These are phyloP conservation scores for Eimeria maxima DNA, from an alignment of 169 alveolate species.

Conservation along the genomic window DNA sequence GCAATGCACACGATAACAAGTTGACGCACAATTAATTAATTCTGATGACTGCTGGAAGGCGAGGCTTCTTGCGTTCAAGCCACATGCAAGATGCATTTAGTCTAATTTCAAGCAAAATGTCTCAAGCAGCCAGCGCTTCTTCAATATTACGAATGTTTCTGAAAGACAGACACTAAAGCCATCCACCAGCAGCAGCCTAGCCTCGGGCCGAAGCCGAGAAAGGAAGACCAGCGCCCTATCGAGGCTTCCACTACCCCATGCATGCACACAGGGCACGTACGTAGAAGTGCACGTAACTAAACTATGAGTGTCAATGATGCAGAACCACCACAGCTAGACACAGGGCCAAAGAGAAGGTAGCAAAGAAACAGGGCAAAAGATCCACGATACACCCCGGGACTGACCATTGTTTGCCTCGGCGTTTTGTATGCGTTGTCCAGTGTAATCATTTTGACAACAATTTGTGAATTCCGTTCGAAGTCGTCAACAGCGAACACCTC, in stretches of 20 bases:
- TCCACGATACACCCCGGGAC: neutral
- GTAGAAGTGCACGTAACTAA: too few relatives aligned
- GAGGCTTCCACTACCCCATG: neutral
- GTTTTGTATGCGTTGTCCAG: constrained; percentile 58
- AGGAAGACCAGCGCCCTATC: neutral
- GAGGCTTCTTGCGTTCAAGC: neutral
- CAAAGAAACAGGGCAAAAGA: neutral
- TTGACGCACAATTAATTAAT: neutral
- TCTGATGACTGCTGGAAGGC: neutral
- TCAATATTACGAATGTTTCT: neutral
- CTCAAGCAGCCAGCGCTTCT: neutral
- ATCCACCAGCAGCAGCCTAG: neutral
- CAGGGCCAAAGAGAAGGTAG: neutral
- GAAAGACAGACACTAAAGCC: neutral
- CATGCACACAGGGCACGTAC: neutral
- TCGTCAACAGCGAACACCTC: constrained; percentile 82
- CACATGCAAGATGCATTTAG: neutral
- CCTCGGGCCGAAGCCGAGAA: neutral
- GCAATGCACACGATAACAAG: neutral
- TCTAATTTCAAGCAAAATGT: neutral
- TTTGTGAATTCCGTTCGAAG: constrained; percentile 76
- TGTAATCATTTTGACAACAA: constrained; percentile 75
- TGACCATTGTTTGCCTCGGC: constrained; percentile 56
- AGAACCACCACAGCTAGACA: neutral
- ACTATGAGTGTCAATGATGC: neutral